Conservation (phyloP, 2,329 filamentous ascomycete species). For the Pseudogymnoascus sp. region DNA sequence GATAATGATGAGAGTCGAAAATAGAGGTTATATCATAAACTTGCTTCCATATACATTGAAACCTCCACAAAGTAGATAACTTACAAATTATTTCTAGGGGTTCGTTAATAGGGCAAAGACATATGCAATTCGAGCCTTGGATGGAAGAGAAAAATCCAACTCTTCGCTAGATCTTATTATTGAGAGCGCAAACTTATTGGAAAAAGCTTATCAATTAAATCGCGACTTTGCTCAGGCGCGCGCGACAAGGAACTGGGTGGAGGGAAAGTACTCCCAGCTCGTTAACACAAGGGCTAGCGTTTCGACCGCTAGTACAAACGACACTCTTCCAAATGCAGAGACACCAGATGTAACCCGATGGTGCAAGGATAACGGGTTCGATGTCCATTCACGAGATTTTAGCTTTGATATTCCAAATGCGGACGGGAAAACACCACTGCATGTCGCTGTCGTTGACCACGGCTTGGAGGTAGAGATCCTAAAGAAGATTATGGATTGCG, state of each 20-base stretch:
- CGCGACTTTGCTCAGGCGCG: background rate
- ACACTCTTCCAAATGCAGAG: background rate
- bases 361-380: background rate
- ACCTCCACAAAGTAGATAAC: background rate
- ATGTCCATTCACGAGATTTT: background rate
- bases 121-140: background rate
- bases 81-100: background rate
- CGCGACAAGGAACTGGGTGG: background rate
- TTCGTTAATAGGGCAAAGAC: background rate
- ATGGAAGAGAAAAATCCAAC: background rate
- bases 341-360: background rate
- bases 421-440: background rate
- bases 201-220: background rate
- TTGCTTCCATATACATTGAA: background rate
- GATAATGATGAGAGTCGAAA: background rate
- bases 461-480: background rate
- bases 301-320: background rate
- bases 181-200: background rate
- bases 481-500: background rate
- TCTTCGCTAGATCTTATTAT: background rate
- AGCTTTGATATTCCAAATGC: background rate
- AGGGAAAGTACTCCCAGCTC: background rate
- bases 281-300: background rate
- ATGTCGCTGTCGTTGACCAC: background rate
- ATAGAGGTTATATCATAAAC: background rate